Evolutionary conservation across 306 rosid genomes (phyloP), one percentile per base, ranked within the genome.

Genomic region (Carpinus viminea): DNA sequence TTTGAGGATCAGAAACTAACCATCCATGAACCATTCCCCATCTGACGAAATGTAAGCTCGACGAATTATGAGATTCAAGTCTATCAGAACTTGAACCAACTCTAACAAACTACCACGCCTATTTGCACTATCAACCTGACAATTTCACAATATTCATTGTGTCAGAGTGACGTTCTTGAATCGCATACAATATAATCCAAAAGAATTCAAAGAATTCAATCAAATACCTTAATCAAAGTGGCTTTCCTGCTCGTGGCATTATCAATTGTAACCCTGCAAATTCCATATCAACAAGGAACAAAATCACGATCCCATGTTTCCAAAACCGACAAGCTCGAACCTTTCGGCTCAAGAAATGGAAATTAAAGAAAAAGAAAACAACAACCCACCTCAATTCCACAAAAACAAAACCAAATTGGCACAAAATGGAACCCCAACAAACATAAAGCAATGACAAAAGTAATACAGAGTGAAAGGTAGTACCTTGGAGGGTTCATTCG

Each of bases 1-100:
- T 41, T 66, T 41, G 8, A 18, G 51, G 79, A 41, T 71, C 16
- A 52, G 66, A 85, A 77, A 18, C 83, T 75, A 61, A 95, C 99
- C 99, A 87, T 95, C 99, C 99, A 95, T 95, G 86, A 95, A 93
- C 99, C 99, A 95, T 79, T 83, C 98, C 48, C 98, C 98, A 83
- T 95, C 99, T 20, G 99, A 95, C 59, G 99, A 93, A 85, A 95
- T 95, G 84, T 95, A 95, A 79, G 97, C 99, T 77, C 98, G 86
- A 81, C 91, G 82, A 12, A 95, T 83, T 51, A 89, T 83, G 83
- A 95, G 96, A 79, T 91, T 91, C 88, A 93, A 82, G 88, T 95
- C 99, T 68, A 91, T 95, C 65, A 95, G 87, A 88, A 87, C 89
- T 85, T 95, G 99, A 90, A 95, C 99, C 82, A 95, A 91, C 75